phyloP scores from a whole-genome alignment of 1,284 basidiomycete species.

The Uromyces viciae-fabae region DNA sequence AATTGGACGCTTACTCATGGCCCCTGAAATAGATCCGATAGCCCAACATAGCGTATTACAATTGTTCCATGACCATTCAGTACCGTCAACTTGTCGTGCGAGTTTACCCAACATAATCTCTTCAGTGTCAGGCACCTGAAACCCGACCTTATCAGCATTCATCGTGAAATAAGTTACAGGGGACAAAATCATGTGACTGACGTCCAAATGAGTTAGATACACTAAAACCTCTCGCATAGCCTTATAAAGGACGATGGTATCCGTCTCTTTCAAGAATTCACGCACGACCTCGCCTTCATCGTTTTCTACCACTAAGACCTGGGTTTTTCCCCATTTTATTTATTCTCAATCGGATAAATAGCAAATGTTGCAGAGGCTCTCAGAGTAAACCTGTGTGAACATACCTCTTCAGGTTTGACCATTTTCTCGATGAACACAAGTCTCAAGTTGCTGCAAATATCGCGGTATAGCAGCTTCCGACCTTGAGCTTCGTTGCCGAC shows the following conservation, averaged over 20 bases:
- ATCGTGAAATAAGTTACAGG: neutral
- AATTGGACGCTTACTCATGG: slow-evolving; percentile 63
- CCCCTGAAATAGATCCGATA: slow-evolving; percentile 97
- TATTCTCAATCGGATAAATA: no score
- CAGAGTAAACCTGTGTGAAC: neutral
- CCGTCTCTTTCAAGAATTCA: slow-evolving; percentile 98
- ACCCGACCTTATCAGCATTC: slow-evolving; percentile 4
- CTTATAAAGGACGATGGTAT: slow-evolving; percentile 98
- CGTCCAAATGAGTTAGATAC: slow-evolving; percentile 95
- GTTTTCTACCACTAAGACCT: slow-evolving; percentile 92
- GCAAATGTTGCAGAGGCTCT: neutral
- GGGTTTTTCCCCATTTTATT: no score
- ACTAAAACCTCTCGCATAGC: slow-evolving; percentile 90
- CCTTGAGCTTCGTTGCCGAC: slow-evolving; percentile 50
- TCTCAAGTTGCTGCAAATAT: slow-evolving; percentile 89
- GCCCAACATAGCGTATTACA: slow-evolving; percentile 99
- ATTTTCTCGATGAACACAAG: slow-evolving; percentile 97
- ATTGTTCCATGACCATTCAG: slow-evolving; percentile 99
- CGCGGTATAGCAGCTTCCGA: slow-evolving; percentile 89
- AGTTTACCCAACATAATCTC: slow-evolving; percentile 45
- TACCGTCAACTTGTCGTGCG: slow-evolving; percentile 68
- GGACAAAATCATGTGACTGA: slow-evolving; percentile 56
- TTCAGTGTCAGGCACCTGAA: slow-evolving; percentile 45
- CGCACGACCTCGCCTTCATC: slow-evolving; percentile 99
- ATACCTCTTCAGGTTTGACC: slow-evolving; percentile 93